Base-by-base conservation (phyloP, 2,329 filamentous ascomycete species). In the Colletotrichum plurivorum region DNA sequence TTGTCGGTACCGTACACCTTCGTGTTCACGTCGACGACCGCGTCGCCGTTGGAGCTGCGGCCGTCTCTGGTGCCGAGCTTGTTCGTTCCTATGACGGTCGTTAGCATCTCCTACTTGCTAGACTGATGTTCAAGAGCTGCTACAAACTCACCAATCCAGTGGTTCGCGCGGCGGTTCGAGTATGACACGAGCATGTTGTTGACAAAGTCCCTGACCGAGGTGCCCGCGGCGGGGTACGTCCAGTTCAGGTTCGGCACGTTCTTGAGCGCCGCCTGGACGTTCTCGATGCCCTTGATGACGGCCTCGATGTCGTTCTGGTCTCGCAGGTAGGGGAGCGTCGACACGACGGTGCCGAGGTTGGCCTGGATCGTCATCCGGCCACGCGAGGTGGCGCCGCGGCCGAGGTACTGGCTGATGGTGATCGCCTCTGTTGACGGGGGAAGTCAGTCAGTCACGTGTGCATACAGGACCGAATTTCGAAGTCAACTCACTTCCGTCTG, bases 1-100 rank as follows among this genome's bases (percentile, higher is more conserved):
- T 92, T 92, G 73, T 92, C 88, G 0, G 88, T 92, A 45, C 90
- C 90, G 74, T 88, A 92, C 6, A 92, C 89, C 78, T 87, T 88
- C 65, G 89, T 87, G 78, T 92, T 82, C 12, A 84, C 76, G 72
- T 92, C 90, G 1, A 92, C 90, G 2, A 92, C 90, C 1, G 88
- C 82, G 7, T 82, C 84, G 16, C 89, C 89, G 54, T 80, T 80
- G n/a, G 77, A 79, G 57, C 78, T 71, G 9, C 86, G 84, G 16
- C 87, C 88, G 55, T 88, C 85, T 64, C 88, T 84, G 0, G 79
- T 81, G 13, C 90, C 90, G 72, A 92, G 83, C 77, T 91, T 92
- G 57, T 86, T 84, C 0, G 88, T 91, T 22, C 67, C 67, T 70
- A 22, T 18, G 45, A 88, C 84, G 74, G 3, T 16, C 39, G 43